Evolutionary conservation across 2,329 filamentous ascomycete species (phyloP), one percentile per base, ranked within the genome.

Genomic region (Curvularia spicifera): DNA sequence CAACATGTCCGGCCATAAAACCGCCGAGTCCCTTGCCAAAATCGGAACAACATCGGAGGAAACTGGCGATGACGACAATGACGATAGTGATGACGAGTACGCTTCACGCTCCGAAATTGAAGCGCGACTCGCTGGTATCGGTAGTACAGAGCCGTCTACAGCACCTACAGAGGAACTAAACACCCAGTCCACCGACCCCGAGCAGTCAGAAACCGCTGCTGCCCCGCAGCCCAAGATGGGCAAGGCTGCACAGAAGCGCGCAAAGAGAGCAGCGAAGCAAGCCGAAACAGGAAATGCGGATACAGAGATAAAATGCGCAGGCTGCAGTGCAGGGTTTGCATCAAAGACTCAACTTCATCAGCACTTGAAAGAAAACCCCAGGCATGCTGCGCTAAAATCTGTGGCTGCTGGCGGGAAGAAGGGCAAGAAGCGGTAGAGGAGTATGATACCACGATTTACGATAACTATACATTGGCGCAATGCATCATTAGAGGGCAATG

Each of bases 301-400:
- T 1, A 22, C 63, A 64, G 79, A 87, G 29, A 85, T 91, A 52
- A 88, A 88, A 68, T 98, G 95, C 72, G 85, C 89, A 2, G 85
- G 87, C 4, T 98, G 95, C 76, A 85, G 87, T 65, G 91, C 90
- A 65, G 84, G 79, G 0, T 99, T 98, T 78, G 86, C 85, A 0
- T 91, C 89, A 1, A 89, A 87, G 65, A 89, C 85, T 5, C 87
- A 87, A 64, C 77, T 96, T 18, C 94, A 94, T 73, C 80, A 84
- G 51, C 92, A 96, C 74, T 82, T 95, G 57, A 85, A 86, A 61
- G 84, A 69, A n/a, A 77, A 85, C 18, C 66, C 65, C 0, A 79
- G 79, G 9, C 91, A 95, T 78, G 89, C 88, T 5, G 84, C 86
- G 29, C 80, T 80, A 42, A 61, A 70, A 35, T 56, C 61, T 15